Base-by-base conservation (phyloP, 306 rosid species). In the Ceratonia siliqua region DNA sequence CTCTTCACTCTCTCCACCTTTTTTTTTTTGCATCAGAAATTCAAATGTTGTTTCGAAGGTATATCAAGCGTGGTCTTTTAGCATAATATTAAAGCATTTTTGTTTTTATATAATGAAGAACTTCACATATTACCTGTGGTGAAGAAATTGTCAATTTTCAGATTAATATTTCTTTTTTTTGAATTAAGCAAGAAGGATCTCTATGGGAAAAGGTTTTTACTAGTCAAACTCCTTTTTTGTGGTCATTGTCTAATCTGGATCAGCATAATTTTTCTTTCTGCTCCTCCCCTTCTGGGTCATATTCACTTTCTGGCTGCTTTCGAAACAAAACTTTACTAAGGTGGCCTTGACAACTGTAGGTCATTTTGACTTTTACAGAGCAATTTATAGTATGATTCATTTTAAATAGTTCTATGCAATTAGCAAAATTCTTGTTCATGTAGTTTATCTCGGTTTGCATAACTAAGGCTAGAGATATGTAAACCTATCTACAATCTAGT, bases 101-200 rank as follows among this genome's bases (percentile, higher is more conserved):
- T 43, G 28, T 53, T 70, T 50, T 27, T 70, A 39, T 36, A 38
- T 18, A 25, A 57, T 56, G 62, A 57, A 45, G 46, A 57, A 33
- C 22, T 48, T 48, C 32, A 36, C 72, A 53, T 53, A 62, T 46
- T 57, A 59, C 49, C 18, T 20, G 18, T 52, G 39, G 54, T 25
- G 55, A 33, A 35, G 41, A 15, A 67, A 76, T 55, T 67, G 22
- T 24, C 69, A 54, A 43, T 32, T 35, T 77, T 58, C 32, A 13
- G 39, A 15, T 39, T 69, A 48, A 38, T 38, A 38, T 25, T 46
- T 56, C 38, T 12, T 22, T 59, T 18, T 20, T 36, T 74, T 41
- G 77, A 72, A 52, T 25, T 41, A 33, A 39, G 36, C 36, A 39
- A 28, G 74, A 17, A 48, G 28, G 17, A 33, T 62, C 6, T 5